A percentile compares a stretch with the other conserved stretches of the same genome.
phyloP scores from a whole-genome alignment of 2,329 filamentous ascomycete species.

The Juglanconis juglandina region DNA sequence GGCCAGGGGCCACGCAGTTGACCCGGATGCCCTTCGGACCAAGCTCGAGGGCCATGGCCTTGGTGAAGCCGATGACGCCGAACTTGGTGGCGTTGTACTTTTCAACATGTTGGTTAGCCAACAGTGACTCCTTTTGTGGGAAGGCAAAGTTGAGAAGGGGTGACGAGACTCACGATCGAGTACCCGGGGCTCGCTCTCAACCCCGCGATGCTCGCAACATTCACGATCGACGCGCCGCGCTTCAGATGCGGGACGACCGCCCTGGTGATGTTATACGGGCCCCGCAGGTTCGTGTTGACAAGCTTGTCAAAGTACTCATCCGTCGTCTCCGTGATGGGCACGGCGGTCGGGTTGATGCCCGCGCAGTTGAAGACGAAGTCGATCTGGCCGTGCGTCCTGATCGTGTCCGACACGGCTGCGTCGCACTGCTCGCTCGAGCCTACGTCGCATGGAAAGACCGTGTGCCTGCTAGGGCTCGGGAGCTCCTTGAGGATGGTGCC shows the following conservation, averaged over 20 bases:
- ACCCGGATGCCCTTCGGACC: slow-evolving; percentile 35
- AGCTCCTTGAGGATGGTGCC: background rate
- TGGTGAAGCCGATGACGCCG: slow-evolving; percentile 39
- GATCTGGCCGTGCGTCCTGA: slow-evolving; percentile 25
- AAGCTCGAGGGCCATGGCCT: slow-evolving; percentile 39
- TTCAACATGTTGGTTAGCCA: too few species aligned
- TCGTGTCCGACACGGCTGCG: slow-evolving; percentile 22
- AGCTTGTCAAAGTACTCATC: slow-evolving; percentile 47
- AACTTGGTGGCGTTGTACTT: slow-evolving; percentile 37
- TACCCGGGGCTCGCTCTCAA: slow-evolving; percentile 21
- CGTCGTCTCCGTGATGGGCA: slow-evolving; percentile 35
- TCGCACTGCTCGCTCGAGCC: slow-evolving; percentile 23
- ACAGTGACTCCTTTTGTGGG: background rate
- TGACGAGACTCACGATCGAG: slow-evolving; percentile 9
- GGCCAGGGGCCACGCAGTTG: slow-evolving; percentile 30
- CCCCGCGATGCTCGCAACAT: slow-evolving; percentile 35
- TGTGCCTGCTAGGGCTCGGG: background rate
- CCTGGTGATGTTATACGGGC: slow-evolving; percentile 42
- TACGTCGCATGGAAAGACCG: slow-evolving; percentile 26
- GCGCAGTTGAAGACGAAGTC: slow-evolving; percentile 40
- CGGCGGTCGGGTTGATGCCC: slow-evolving; percentile 44
- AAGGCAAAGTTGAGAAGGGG: background rate
- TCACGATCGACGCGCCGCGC: slow-evolving; percentile 33
- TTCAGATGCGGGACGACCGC: slow-evolving; percentile 36
- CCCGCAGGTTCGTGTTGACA: slow-evolving; percentile 42